These are phyloP conservation scores for Detonula confervacea DNA, from an alignment of 352 stramenopile species.

Conservation along the genomic window DNA sequence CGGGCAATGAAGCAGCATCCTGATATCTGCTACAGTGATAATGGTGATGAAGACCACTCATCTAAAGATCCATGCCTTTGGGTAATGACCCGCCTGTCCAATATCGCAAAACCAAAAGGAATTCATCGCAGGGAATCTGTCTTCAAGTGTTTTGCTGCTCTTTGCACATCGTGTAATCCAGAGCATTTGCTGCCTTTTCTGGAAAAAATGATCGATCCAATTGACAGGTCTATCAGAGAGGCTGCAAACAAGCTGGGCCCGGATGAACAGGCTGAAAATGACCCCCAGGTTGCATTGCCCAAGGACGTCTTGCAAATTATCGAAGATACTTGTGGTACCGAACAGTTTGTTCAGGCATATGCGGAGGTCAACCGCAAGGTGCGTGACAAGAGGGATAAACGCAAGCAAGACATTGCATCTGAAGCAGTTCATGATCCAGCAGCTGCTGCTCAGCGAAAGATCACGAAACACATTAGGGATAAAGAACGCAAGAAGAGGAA, in stretches of 20 bases:
- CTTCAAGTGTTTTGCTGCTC: slow-evolving; percentile 86
- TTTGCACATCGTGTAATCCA: slow-evolving; percentile 58
- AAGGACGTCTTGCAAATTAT: slow-evolving; percentile 82
- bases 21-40: slow-evolving; percentile 65
- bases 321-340: slow-evolving; percentile 78
- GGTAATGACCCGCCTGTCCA: slow-evolving; percentile 79
- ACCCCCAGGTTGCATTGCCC: slow-evolving; percentile 52
- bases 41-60: slow-evolving; percentile 10
- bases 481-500: slow-evolving; percentile 79
- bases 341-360: slow-evolving; percentile 78
- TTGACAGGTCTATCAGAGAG: slow-evolving; percentile 81
- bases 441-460: slow-evolving; percentile 74
- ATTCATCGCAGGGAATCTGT: slow-evolving; percentile 71
- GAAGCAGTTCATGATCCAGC: slow-evolving; percentile 78
- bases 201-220: slow-evolving; percentile 82
- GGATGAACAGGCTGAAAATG: slow-evolving; percentile 36
- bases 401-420: slow-evolving; percentile 73
- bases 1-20: slow-evolving; percentile 72
- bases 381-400: slow-evolving; percentile 73
- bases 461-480: slow-evolving; percentile 77
- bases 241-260: slow-evolving; percentile 55
- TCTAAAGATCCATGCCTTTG: slow-evolving; percentile 71
- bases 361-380: slow-evolving; percentile 76
- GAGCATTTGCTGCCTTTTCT: slow-evolving; percentile 71
- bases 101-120: slow-evolving; percentile 83